Conservation (phyloP, 306 rosid genomes). For the Cucurbita ficifolia region DNA sequence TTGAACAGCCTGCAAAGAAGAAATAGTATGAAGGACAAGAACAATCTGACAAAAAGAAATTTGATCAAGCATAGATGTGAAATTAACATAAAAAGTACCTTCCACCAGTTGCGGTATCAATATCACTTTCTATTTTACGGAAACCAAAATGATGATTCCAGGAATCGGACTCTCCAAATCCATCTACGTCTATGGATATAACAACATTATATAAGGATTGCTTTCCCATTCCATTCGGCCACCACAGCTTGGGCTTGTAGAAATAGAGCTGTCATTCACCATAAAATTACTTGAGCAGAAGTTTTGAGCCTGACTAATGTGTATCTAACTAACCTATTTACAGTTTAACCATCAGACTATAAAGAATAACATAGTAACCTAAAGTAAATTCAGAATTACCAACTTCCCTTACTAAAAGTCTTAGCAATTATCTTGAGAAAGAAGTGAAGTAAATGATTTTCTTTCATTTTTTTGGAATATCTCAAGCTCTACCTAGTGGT, state of each 20-base stretch:
- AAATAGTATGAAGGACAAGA: conserved; percentile 4
- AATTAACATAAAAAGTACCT: conserved; percentile 29
- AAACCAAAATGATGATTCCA: conserved; percentile 80
- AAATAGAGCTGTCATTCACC: conserved; percentile 59
- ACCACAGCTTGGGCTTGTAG: conserved; percentile 89
- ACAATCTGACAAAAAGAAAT: not conserved
- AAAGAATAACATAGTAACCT: not conserved
- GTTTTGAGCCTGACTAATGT: not conserved
- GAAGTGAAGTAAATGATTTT: not conserved
- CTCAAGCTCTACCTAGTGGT: not conserved
- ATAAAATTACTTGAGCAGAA: conserved; percentile 14
- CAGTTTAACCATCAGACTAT: not conserved
- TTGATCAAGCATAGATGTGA: not conserved
- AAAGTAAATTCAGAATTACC: not conserved
- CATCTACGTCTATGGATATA: conserved; percentile 57
- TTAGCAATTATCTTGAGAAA: not conserved
- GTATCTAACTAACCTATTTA: not conserved
- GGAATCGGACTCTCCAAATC: conserved; percentile 73
- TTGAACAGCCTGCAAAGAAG: conserved; percentile 56
- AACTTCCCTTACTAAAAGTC: not conserved
- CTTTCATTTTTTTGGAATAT: not conserved
- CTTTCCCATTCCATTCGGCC: conserved; percentile 99
- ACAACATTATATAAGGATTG: conserved; percentile 63
- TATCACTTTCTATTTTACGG: conserved; percentile 78
- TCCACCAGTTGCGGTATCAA: conserved; percentile 75